phyloP scores from a whole-genome alignment of 2,329 filamentous ascomycete species.

The Daldinia sp. region DNA sequence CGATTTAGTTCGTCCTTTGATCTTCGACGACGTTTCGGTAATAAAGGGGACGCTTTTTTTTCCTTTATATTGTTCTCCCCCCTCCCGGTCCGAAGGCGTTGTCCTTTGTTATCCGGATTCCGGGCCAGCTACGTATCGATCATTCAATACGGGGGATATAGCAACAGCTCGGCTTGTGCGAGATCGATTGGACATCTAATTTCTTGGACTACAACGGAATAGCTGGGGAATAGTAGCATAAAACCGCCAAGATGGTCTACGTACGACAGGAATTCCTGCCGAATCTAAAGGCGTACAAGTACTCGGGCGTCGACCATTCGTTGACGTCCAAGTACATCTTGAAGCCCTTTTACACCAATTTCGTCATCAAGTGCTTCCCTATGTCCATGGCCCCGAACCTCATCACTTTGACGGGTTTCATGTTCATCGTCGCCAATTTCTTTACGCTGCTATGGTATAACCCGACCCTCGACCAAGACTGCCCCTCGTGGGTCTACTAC shows the following conservation, averaged over 20 bases:
- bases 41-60: background rate
- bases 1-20: background rate
- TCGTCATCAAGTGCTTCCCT: conserved; percentile 93
- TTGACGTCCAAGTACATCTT: conserved; percentile 90
- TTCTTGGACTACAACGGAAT: background rate
- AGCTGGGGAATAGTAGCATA: background rate
- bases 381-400: conserved; percentile 90
- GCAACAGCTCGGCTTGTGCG: background rate
- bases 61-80: too few relatives aligned
- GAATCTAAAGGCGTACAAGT: conserved; percentile 93
- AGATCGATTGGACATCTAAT: background rate
- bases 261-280: conserved; percentile 90
- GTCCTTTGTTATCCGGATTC: background rate
- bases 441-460: conserved; percentile 95
- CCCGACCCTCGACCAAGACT: conserved; percentile 91
- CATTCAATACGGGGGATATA: background rate
- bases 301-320: conserved; percentile 90
- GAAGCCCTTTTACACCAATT: conserved; percentile 96
- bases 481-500: conserved; percentile 93
- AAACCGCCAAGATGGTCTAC: conserved; percentile 79
- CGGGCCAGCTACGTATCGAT: background rate
- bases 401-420: conserved; percentile 91
- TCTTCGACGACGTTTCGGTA: background rate
- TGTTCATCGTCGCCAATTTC: conserved; percentile 88
- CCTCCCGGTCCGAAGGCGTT: background rate